Conservation (phyloP, 108 stramenopile genomes). For the Skeletonema menzelii region DNA sequence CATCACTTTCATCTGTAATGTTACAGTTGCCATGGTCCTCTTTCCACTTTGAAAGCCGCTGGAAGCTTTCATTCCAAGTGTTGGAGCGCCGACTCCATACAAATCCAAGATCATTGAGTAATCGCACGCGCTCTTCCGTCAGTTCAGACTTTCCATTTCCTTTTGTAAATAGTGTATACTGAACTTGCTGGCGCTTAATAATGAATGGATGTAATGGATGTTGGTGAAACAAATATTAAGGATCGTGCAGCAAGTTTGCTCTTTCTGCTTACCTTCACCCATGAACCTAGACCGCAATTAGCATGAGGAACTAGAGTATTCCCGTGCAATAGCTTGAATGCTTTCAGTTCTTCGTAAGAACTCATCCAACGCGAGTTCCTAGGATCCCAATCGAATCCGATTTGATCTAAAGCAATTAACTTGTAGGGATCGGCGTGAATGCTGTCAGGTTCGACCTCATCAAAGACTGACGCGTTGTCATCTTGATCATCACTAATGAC, state of each 20-base stretch:
- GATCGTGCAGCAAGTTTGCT: no score
- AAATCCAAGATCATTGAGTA: slow-evolving; percentile 39
- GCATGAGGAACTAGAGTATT: slow-evolving; percentile 41
- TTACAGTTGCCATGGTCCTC: slow-evolving; percentile 28
- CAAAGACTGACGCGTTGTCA: slow-evolving; percentile 20
- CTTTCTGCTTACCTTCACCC: no score
- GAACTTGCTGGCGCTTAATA: slow-evolving; percentile 43
- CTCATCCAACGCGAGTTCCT: slow-evolving; percentile 49
- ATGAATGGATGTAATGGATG: no score
- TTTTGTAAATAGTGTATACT: slow-evolving; percentile 30
- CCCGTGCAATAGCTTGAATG: slow-evolving; percentile 13
- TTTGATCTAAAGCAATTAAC: slow-evolving; percentile 34
- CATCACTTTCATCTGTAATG: slow-evolving; percentile 31
- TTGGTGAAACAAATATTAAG: no score
- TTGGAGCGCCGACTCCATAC: slow-evolving; percentile 37
- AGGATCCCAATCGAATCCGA: slow-evolving; percentile 50
- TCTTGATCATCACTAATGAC: background rate
- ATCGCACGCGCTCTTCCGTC: slow-evolving; percentile 33
- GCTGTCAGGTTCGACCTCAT: slow-evolving; percentile 30
- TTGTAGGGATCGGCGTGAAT: slow-evolving; percentile 49
- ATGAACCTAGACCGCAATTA: slow-evolving; percentile 35
- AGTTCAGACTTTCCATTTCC: slow-evolving; percentile 29
- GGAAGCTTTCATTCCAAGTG: slow-evolving; percentile 43
- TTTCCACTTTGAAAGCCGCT: slow-evolving; percentile 30
- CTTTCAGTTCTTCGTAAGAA: slow-evolving; percentile 33